Conservation (phyloP, 495 filamentous ascomycete genomes). For the Margaritispora aquatica region DNA sequence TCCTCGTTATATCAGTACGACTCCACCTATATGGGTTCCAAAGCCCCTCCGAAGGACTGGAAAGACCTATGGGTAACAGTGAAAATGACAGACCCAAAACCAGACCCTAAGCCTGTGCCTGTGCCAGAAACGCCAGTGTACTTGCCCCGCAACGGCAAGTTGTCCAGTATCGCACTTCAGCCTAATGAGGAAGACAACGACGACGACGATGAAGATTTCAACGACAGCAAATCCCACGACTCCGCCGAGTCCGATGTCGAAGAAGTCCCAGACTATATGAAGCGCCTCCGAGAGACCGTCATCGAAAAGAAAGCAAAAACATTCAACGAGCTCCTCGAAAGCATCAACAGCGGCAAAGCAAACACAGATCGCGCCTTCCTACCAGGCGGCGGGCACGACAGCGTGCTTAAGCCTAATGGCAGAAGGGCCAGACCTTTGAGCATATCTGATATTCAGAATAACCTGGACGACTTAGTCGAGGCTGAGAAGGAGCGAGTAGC, state of each 20-base stretch:
- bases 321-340: neutral
- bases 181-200: too few species aligned
- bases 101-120: too few species aligned
- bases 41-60: neutral
- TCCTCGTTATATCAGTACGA: neutral
- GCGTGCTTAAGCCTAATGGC: neutral
- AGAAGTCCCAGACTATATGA: neutral
- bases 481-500: neutral
- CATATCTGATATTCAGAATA: conserved; percentile 2
- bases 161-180: too few species aligned
- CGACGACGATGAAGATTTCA: too few species aligned
- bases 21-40: too few species aligned
- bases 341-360: neutral
- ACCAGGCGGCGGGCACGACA: neutral
- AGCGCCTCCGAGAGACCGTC: neutral
- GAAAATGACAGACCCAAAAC: neutral
- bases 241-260: neutral
- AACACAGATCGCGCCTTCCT: neutral
- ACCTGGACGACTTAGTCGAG: conserved; percentile 7
- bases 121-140: too few species aligned
- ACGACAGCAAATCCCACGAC: neutral
- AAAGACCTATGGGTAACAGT: neutral
- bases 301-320: neutral
- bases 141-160: too few species aligned
- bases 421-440: neutral